Conservation (phyloP, 768 basidiomycete species). For the Phallus indusiatus region DNA sequence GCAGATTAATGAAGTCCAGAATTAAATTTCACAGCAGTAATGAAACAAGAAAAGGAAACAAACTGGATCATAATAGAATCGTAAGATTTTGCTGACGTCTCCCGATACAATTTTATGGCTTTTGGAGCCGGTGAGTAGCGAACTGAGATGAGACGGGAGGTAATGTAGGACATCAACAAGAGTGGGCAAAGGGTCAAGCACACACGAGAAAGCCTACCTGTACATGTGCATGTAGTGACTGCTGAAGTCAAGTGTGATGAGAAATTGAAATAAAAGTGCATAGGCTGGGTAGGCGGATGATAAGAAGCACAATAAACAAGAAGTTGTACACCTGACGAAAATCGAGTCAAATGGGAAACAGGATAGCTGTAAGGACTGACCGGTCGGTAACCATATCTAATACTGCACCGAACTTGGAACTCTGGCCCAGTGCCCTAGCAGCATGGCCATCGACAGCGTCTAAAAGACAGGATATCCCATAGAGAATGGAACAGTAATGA, state of each 20-base stretch:
- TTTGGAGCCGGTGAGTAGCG: constrained; percentile 85
- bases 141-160: constrained; percentile 42
- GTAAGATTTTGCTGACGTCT: constrained; percentile 86
- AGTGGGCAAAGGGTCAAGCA: constrained; percentile 16
- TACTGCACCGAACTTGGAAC: constrained; percentile 94
- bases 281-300: constrained; percentile 81
- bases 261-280: constrained; percentile 82
- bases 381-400: constrained; percentile 99
- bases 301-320: constrained; percentile 89
- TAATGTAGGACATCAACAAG: neutral
- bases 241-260: constrained; percentile 94
- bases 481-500: constrained; percentile 81
- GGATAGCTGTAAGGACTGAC: constrained; percentile 33
- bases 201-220: constrained; percentile 43
- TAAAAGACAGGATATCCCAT: constrained; percentile 82
- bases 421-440: constrained; percentile 79
- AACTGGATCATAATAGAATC: constrained; percentile 90
- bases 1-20: neutral
- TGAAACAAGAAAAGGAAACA: constrained; percentile 22
- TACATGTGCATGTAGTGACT: constrained; percentile 99
- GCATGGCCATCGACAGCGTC: constrained; percentile 95
- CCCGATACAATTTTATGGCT: constrained; percentile 91
- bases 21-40: neutral
- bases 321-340: constrained; percentile 80
- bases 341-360: neutral